Base-by-base conservation (phyloP, 805 yeast species). In the Saccharomycopsis sp. region DNA sequence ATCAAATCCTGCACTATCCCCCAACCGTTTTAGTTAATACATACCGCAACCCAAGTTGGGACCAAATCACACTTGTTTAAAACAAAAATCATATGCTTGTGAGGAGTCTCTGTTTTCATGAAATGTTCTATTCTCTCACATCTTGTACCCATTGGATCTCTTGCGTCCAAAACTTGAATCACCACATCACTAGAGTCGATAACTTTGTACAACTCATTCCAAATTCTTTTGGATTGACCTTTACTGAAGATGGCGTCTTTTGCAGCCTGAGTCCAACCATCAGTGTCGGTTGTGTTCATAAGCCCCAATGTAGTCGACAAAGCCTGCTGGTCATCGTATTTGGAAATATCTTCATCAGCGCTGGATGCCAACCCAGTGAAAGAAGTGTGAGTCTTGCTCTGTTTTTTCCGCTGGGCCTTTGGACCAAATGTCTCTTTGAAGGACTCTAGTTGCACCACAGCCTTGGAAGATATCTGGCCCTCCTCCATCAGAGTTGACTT, bases 21-120 rank as follows among this genome's bases (percentile, higher is more conserved):
- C 36, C 38, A 40, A 40, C 46, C 34, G 36, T 29, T 31, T 34
- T 23, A 12, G 39, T 30, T 40, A 42, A 58, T 62, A 87, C 97
- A 74, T 86, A 88, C 97, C 56, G 97, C 96, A 56, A 86, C 96
- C 96, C 97, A 89, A 35, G 96, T 89, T 50, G 98, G 98, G 39
- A 89, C 96, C 56, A 89, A 76, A 69, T 89, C 98, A 74, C 96
- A 88, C 71, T 89, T 89, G 74, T 89, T 89, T 64, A 89, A 67
- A 43, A 92, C 95, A 59, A 81, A 88, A 52, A 89, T 81, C 67
- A 89, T 70, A 69, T 92, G 98, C 65, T 89, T 89, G 60, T 92
- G 98, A 10, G 97, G 85, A 57, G 94, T 87, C 64, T 89, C 98
- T 51, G 84, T 89, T 53, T 73, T 76, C 60, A 89, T 85, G 59